Evolutionary conservation across 2,329 filamentous ascomycete species (phyloP).

Genomic region (Cladobotryum protrusum): DNA sequence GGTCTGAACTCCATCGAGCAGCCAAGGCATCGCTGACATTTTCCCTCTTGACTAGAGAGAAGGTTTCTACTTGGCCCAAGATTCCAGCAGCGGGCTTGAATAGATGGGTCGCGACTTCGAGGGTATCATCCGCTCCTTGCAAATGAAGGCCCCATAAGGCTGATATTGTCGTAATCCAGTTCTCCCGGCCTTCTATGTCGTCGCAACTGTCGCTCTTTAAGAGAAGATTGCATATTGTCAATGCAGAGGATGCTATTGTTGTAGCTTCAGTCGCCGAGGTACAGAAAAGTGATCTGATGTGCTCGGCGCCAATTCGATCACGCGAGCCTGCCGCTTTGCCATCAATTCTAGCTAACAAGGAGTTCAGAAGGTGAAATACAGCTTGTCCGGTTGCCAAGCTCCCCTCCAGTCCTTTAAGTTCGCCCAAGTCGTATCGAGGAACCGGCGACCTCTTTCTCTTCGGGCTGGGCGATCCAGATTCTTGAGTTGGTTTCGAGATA

Average conservation of each 20-base stretch:
- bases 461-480: slow-evolving; percentile 14
- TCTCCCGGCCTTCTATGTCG: slow-evolving; percentile 31
- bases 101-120: slow-evolving; percentile 43
- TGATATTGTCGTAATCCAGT: slow-evolving; percentile 43
- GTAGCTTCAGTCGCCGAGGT: slow-evolving; percentile 42
- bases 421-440: slow-evolving; percentile 32
- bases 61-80: slow-evolving; percentile 34
- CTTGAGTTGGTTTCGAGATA: slow-evolving; percentile 28
- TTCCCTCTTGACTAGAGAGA: slow-evolving; percentile 16
- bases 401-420: slow-evolving; percentile 32
- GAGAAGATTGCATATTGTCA: slow-evolving; percentile 39
- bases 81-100: slow-evolving; percentile 33
- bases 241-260: slow-evolving; percentile 38
- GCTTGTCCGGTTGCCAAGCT: slow-evolving; percentile 43
- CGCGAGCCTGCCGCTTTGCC: slow-evolving; percentile 30
- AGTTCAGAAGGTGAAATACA: slow-evolving; percentile 41
- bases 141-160: slow-evolving; percentile 49
- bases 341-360: slow-evolving; percentile 41
- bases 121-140: slow-evolving; percentile 40
- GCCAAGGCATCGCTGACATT: slow-evolving; percentile 15
- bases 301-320: slow-evolving; percentile 49
- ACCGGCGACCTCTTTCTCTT: slow-evolving; percentile 42
- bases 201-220: slow-evolving; percentile 27
- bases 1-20: slow-evolving; percentile 38
- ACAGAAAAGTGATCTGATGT: slow-evolving; percentile 52